A percentile compares a stretch with the other conserved stretches of the same genome.
These are phyloP conservation scores for Spinellus fusiger DNA, from an alignment of 192 early-diverging fungal genomes.

Conservation along the genomic window DNA sequence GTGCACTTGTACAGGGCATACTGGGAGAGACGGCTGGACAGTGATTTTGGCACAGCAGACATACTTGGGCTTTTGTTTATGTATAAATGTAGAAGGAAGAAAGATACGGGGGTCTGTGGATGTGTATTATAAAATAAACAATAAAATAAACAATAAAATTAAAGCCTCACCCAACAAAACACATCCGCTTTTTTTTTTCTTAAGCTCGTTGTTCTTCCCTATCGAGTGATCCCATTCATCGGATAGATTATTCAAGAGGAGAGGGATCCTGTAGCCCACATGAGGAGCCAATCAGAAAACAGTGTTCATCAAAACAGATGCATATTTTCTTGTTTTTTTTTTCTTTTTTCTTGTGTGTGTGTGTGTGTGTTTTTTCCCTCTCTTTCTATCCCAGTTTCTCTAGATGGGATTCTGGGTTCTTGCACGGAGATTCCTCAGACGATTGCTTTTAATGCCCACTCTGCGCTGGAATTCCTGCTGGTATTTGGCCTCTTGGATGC, in stretches of 20 bases:
- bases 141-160: no score
- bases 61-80: no score
- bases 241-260: background rate
- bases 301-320: background rate
- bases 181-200: no score
- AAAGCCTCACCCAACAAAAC: no score
- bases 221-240: no score
- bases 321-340: background rate
- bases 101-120: no score
- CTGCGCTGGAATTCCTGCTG: background rate
- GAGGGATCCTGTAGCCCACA: background rate
- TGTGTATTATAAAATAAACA: no score
- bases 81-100: no score
- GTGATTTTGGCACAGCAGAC: conserved; percentile 1
- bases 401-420: background rate
- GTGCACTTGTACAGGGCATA: conserved; percentile 49
- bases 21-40: conserved; percentile 31
- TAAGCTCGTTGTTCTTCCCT: no score
- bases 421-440: background rate
- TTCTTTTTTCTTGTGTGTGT: background rate
- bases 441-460: background rate
- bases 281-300: background rate
- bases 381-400: background rate
- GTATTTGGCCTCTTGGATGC: background rate
- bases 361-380: background rate